Percentiles rank a stretch among this genome's conserved stretches.
phyloP scores from a whole-genome alignment of 805 yeast genomes.

The Yarrowia sp. region DNA sequence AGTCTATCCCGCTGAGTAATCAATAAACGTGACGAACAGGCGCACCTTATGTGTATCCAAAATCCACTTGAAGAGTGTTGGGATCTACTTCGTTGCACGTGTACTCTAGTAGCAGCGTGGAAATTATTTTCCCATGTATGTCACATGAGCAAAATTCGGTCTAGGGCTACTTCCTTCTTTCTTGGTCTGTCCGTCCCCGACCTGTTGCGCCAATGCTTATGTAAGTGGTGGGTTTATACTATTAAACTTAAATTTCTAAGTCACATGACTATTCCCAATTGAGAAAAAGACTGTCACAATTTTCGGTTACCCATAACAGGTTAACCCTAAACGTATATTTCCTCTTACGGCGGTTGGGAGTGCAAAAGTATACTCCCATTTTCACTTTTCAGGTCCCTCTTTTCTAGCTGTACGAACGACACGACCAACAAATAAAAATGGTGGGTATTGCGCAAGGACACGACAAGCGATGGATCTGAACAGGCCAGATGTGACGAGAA shows the following conservation, averaged over 20 bases:
- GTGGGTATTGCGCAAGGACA: constrained; percentile 9
- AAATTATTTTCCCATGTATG: no score
- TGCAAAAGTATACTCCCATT: constrained; percentile 17
- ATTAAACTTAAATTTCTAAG: background rate
- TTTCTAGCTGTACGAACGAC: constrained; percentile 26
- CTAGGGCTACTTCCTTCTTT: no score
- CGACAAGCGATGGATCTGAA: constrained; percentile 3
- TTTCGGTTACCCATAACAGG: background rate
- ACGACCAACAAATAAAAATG: constrained; percentile 21
- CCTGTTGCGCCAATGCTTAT: no score
- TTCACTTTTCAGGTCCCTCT: constrained; percentile 21
- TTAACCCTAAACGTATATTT: constrained; percentile 5
- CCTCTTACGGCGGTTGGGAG: background rate
- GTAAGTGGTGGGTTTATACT: no score
- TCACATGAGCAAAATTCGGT: no score
- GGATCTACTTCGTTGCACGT: no score
- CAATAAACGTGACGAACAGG: no score
- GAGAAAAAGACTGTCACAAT: constrained; percentile 19
- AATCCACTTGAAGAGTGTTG: no score
- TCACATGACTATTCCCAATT: constrained; percentile 15
- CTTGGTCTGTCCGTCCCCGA: no score
- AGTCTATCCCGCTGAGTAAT: no score
- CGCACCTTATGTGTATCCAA: no score
- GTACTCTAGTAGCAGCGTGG: no score
- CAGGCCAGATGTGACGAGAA: background rate